Evolutionary conservation across 2,329 filamentous ascomycete species (phyloP).

Genomic region (Clarireedia monteithiana): DNA sequence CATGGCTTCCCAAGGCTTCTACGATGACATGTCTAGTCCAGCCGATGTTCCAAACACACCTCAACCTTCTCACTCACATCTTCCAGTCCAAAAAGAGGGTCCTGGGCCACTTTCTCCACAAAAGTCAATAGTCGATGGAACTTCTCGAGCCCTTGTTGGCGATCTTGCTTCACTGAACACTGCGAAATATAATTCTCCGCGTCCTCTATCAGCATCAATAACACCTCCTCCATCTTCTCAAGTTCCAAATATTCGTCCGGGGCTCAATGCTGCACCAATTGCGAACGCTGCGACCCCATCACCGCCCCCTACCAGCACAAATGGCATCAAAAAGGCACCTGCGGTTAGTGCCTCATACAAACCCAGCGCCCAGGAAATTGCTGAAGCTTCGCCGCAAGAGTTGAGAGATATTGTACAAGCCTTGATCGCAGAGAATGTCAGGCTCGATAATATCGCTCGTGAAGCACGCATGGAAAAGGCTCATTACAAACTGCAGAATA

Average conservation of each 20-base stretch:
- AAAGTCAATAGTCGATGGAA: constrained; percentile 11
- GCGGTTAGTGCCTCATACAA: neutral
- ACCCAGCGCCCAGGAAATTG: constrained; percentile 43
- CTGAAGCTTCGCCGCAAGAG: constrained; percentile 46
- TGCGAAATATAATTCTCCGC: neutral
- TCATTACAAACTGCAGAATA: constrained; percentile 86
- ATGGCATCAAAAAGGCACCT: constrained; percentile 18
- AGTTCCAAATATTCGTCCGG: constrained; percentile 28
- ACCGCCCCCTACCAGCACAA: constrained; percentile 23
- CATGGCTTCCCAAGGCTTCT: constrained; percentile 24
- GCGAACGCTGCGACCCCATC: constrained; percentile 16
- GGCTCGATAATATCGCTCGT: constrained; percentile 39
- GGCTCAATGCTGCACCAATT: neutral
- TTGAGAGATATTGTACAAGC: constrained; percentile 48
- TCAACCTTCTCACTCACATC: constrained; percentile 14
- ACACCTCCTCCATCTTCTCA: constrained; percentile 50
- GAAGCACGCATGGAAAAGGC: constrained; percentile 76
- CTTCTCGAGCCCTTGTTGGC: neutral
- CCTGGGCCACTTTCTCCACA: constrained; percentile 12
- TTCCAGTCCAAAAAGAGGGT: constrained; percentile 15
- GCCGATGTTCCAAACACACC: constrained; percentile 19
- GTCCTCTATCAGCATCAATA: constrained; percentile 2
- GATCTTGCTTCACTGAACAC: neutral
- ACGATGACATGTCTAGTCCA: constrained; percentile 19
- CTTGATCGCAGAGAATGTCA: constrained; percentile 48